Percentiles rank a stretch among this genome's conserved stretches.
Evolutionary conservation across 371 early-diverging fungal species (phyloP).

Genomic region (Basidiobolus meristosporus): DNA sequence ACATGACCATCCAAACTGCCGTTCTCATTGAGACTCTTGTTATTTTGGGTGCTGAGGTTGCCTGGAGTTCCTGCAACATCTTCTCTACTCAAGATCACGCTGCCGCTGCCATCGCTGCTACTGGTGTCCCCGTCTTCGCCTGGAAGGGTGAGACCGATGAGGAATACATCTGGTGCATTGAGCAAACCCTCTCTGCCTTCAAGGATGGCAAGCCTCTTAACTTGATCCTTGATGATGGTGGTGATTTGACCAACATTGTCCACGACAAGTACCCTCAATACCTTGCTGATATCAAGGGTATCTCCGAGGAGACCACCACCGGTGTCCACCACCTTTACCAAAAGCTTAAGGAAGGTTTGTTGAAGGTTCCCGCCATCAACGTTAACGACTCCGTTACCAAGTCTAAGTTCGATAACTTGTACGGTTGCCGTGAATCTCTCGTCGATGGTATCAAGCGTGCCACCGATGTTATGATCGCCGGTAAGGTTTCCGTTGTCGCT

Average conservation of each 20-base stretch:
- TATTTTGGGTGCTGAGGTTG: slow-evolving; percentile 89
- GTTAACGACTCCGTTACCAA: slow-evolving; percentile 99
- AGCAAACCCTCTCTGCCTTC: slow-evolving; percentile 83
- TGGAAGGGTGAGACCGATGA: slow-evolving; percentile 94
- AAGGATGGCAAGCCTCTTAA: slow-evolving; percentile 88
- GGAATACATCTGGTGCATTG: slow-evolving; percentile 98
- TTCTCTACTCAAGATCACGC: slow-evolving; percentile 98
- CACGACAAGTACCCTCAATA: slow-evolving; percentile 89
- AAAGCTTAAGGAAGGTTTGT: slow-evolving; percentile 85
- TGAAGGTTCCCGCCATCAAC: slow-evolving; percentile 97
- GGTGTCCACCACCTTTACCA: slow-evolving; percentile 98
- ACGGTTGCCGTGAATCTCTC: slow-evolving; percentile 98
- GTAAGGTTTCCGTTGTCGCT: slow-evolving; percentile 95
- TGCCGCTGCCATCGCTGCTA: slow-evolving; percentile 69
- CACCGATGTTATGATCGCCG: slow-evolving; percentile 99
- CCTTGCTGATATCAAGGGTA: slow-evolving; percentile 72
- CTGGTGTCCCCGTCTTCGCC: slow-evolving; percentile 67
- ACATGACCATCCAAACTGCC: slow-evolving; percentile 98
- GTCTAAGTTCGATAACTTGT: slow-evolving; percentile 99
- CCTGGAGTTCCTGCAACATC: slow-evolving; percentile 98
- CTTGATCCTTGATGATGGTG: slow-evolving; percentile 98
- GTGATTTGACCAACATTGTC: slow-evolving; percentile 91
- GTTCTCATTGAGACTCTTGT: slow-evolving; percentile 94
- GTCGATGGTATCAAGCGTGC: slow-evolving; percentile 99
- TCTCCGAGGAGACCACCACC: slow-evolving; percentile 98